Base-by-base conservation (phyloP, 176 grass and related monocot genomes). In the Poa annua region DNA sequence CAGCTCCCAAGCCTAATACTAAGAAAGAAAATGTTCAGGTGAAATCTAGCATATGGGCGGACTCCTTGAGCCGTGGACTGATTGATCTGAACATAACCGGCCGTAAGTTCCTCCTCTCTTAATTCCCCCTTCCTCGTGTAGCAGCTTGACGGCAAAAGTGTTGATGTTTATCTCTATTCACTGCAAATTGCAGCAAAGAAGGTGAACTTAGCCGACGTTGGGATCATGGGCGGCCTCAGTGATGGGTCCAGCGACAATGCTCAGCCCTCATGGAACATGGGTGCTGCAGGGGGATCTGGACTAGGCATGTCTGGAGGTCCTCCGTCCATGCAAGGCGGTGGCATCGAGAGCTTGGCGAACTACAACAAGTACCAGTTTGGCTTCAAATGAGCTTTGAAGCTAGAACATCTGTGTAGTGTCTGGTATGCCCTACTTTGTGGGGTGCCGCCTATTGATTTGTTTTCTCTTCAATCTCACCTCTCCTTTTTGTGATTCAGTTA, bases 41-140 rank as follows among this genome's bases (percentile, higher is more conserved):
- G 54, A 99, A 99, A 74, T 96, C 93, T 90, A 93, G 97, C 42
- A 93, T 99, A 85, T 99, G 97, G 97, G 89, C 93, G 35, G 97
- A 99, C 80, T 96, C 93, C 44, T 80, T 99, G 75, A 99, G 91
- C 68, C 89, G 89, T 81, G 97, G 97, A 71, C 52, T 99, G 81
- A 99, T 99, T 77, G 97, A 99, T 88, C 93, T 99, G 64, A 99
- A 96, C 62, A 99, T 99, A 89, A 92, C 85, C 63, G 89, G 77
- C 63, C 91, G 97, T 99, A 85, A 88, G 97, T 90, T 67, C 69
- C 35, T 74, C 8, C 0, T 78, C 68, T 68, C 38, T 15, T 15
- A 33, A 52, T 52, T 76, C 11, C 22, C 33, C 35, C 81, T 71
- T 38, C 57, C 71, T 17, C 2, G 47, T 16, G 57, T 66, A 13